Percentiles rank a stretch among this genome's conserved stretches.
Conservation (phyloP, 768 basidiomycete genomes). For the Kwoniella dendrophila region DNA sequence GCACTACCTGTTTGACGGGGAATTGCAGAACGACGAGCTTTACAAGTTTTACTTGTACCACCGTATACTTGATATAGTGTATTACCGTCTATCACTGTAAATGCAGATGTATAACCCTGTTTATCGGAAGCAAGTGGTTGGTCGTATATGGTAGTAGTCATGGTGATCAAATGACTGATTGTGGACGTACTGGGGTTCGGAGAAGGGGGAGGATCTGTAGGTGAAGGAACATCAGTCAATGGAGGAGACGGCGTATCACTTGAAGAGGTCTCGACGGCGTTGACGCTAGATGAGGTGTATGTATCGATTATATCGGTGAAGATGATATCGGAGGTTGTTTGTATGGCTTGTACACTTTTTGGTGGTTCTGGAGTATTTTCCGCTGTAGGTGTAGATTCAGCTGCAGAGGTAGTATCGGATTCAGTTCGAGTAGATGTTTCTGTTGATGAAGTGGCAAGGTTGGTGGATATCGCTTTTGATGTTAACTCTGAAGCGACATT, state of each 20-base stretch:
- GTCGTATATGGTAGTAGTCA: background rate
- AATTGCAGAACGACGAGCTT: background rate
- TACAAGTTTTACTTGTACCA: background rate
- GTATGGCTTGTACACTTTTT: no score
- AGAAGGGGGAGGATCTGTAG: background rate
- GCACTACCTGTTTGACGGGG: background rate
- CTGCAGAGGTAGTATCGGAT: background rate
- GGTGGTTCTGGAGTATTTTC: no score
- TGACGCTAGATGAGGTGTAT: background rate
- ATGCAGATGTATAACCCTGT: background rate
- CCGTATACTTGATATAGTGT: background rate
- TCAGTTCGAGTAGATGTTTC: no score
- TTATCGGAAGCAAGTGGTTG: background rate
- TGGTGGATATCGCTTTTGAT: no score
- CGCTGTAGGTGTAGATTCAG: background rate
- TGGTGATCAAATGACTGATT: no score
- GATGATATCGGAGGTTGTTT: background rate
- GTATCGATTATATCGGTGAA: background rate
- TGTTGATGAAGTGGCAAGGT: no score
- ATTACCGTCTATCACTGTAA: slow-evolving; percentile 1
- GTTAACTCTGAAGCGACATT: no score
- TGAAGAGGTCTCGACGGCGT: background rate
- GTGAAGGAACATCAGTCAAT: background rate
- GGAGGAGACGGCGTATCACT: background rate
- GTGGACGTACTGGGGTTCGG: no score